Base-by-base conservation (phyloP, 345 rosid species). In the Citrus hindsii region DNA sequence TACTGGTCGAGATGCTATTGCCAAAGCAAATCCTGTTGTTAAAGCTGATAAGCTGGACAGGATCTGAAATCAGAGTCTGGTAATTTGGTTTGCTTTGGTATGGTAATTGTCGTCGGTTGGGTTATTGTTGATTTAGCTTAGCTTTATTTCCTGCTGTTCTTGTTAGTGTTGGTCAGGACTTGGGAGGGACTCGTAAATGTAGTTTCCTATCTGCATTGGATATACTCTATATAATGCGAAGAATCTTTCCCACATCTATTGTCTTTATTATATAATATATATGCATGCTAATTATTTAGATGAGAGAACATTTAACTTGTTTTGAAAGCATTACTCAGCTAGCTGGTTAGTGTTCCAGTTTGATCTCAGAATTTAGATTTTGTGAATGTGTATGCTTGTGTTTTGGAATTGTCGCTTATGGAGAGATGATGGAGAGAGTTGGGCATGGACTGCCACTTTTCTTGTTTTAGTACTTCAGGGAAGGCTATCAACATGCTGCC, bases 11-110 rank as follows among this genome's bases (percentile, higher is more conserved):
- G 84, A 87, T 0, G 89, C 90, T 0, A 92, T 92, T 77, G 93
- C 93, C 2, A 90, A 86, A 87, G 90, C 94, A 1, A 95, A 95
- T 81, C 98, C 98, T 4, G 79, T 90, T 5, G 88, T 93, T 28
- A 92, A 89, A 82, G 95, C 93, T 68, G 92, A 95, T 69, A 93
- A 93, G 80, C 71, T 91, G 71, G 91, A 86, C 66, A 92, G 82
- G 88, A 83, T 93, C 80, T 95, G 90, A 92, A 66, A 62, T n/a
- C 35, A 9, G n/a, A 59, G 35, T 66, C 4, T 60, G 76, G 28
- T 48, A 53, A 69, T 70, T 76, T 30, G 66, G 53, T 58, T 42
- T 75, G 78, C 8, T 51, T 67, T 60, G 67, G 71, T 30, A 35
- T 35, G 37, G 22, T 32, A 48, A 64, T 63, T 48, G 5, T 33